Base-by-base conservation (phyloP, 2,329 filamentous ascomycete genomes). In the Trichoderma arundinaceum region DNA sequence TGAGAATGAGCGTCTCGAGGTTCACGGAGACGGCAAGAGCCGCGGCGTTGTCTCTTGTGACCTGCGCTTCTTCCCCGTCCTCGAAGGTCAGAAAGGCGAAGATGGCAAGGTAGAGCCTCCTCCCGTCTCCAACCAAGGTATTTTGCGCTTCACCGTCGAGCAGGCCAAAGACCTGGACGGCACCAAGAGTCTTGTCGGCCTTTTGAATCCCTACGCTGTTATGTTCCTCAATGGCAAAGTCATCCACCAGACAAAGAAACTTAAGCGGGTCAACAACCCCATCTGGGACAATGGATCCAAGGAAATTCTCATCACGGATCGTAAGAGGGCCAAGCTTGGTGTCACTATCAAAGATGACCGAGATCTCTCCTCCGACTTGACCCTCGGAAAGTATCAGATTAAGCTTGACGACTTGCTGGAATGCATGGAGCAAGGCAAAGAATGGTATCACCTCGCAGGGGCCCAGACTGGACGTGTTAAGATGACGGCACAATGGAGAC, bases 191-290 rank as follows among this genome's bases (percentile, higher is more conserved):
- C 81, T 99, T 74, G 89, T 98, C 67, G 95, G 95, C 35, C 85
- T 90, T 68, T 88, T 99, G 53, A 98, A 93, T 77, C 95, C 95
- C 1, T 99, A 98, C 71, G 94, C 92, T 9, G 84, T 89, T 38
- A 84, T 99, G 58, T 84, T 97, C 51, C 86, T 99, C 71, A 99
- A 99, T 73, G 91, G 92, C 69, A 96, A 95, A 78, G 90, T 96
- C 75, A 86, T 98, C 4, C 93, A 97, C 72, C 85, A 88, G 65
- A 96, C 94, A 61, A 92, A 93, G 79, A 96, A 94, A 78, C 85
- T 97, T 72, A 99, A 98, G 85, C 90, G 94, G 68, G 98, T 93
- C 67, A 99, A 99, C 80, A 95, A 97, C 72, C 95, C 95, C 7
- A 94, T 99, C 72, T 99, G 94, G 90, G 90, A 94, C 62, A 90